These are phyloP conservation scores for Musa balbisiana DNA, from an alignment of 202 grass and related monocot species.

Conservation along the genomic window DNA sequence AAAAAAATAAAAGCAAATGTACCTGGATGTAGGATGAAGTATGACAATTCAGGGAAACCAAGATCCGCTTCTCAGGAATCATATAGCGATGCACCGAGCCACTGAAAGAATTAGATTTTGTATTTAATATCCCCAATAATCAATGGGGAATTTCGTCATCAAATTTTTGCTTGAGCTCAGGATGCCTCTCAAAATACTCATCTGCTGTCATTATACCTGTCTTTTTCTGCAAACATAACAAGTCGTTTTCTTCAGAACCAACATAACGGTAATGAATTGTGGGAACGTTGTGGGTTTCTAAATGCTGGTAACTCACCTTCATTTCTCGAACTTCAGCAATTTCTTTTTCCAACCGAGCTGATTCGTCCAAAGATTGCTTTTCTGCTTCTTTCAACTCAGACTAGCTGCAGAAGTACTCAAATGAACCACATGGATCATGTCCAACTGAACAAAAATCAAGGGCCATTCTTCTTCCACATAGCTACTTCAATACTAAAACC, in stretches of 20 bases:
- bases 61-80: slow-evolving; percentile 29
- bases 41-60: not conserved
- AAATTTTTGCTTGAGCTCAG: slow-evolving; percentile 81
- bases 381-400: slow-evolving; percentile 79
- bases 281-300: not conserved
- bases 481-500: not conserved
- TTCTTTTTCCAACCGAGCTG: slow-evolving; percentile 72
- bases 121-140: slow-evolving; percentile 83
- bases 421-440: not conserved
- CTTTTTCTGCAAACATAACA: slow-evolving; percentile 48
- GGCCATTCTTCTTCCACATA: not conserved
- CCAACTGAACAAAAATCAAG: not conserved
- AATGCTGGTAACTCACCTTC: slow-evolving; percentile 43
- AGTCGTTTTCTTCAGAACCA: not conserved
- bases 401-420: slow-evolving; percentile 32
- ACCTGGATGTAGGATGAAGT: too few species aligned
- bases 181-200: slow-evolving; percentile 83
- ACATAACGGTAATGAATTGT: too few species aligned
- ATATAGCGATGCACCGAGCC: slow-evolving; percentile 5
- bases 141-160: slow-evolving; percentile 90
- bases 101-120: not conserved
- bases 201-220: slow-evolving; percentile 85
- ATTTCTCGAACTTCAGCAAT: slow-evolving; percentile 62
- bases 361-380: slow-evolving; percentile 48
- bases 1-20: too few species aligned